Percentiles rank a stretch among this genome's conserved stretches.
phyloP scores from a whole-genome alignment of 306 rosid genomes.

The Casuarina equisetifolia region DNA sequence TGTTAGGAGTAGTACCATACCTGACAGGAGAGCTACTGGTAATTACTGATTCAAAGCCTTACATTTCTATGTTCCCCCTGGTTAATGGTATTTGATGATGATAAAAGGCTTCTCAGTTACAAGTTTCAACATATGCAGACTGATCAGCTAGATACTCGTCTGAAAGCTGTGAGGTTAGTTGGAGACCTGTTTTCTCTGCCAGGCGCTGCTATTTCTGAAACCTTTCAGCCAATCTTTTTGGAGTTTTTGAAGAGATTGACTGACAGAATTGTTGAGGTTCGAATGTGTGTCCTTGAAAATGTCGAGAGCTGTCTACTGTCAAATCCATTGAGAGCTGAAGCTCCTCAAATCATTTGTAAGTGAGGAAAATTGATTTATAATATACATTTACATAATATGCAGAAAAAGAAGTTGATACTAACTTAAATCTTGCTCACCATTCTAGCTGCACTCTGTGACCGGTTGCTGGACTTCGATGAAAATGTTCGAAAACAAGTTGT shows the following conservation, averaged over 20 bases:
- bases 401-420: conserved; percentile 22
- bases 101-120: conserved; percentile 33
- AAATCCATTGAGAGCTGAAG: conserved; percentile 77
- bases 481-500: conserved; percentile 94
- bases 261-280: conserved; percentile 85
- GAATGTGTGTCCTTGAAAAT: conserved; percentile 84
- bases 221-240: conserved; percentile 85
- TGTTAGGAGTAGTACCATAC: conserved; percentile 81
- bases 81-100: conserved; percentile 18
- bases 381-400: conserved; percentile 4
- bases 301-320: conserved; percentile 79
- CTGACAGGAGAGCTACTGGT: conserved; percentile 97
- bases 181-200: conserved; percentile 91
- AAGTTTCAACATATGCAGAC: conserved; percentile 56
- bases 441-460: conserved; percentile 91
- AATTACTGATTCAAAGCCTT: conserved; percentile 35
- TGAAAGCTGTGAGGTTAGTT: conserved; percentile 85
- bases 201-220: conserved; percentile 65
- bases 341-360: conserved; percentile 82
- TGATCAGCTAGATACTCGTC: conserved; percentile 89
- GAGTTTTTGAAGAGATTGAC: conserved; percentile 95
- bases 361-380: conserved; percentile 10
- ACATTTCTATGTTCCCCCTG: background rate
- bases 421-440: conserved; percentile 37
- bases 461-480: conserved; percentile 94